A percentile compares a stretch with the other conserved stretches of the same genome.
Evolutionary conservation across 306 rosid species (phyloP).

Genomic region (Purshia tridentata): DNA sequence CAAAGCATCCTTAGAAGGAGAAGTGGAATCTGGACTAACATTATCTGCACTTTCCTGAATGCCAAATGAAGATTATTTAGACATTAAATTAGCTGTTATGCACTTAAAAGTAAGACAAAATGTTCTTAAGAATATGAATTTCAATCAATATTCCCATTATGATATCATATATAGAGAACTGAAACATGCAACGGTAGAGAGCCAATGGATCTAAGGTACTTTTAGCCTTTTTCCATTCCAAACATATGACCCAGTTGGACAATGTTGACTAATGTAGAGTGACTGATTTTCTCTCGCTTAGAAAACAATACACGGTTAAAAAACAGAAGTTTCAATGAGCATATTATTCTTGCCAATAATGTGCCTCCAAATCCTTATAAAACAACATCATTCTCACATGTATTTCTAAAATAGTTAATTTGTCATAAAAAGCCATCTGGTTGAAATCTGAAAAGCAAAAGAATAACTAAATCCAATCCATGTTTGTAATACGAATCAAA

Average conservation of each 20-base stretch:
- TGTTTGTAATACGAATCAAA: constrained; percentile 15
- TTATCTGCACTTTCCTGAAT: constrained; percentile 99
- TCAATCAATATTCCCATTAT: background rate
- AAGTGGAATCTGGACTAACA: constrained; percentile 82
- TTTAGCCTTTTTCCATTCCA: background rate
- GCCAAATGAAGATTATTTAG: constrained; percentile 25
- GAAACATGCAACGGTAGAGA: constrained; percentile 4
- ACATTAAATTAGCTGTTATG: constrained; percentile 5
- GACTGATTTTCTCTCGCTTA: background rate
- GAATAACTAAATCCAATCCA: constrained; percentile 11
- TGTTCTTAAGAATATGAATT: constrained; percentile 15
- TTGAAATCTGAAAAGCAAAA: constrained; percentile 5
- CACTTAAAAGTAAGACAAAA: background rate
- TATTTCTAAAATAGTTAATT: background rate
- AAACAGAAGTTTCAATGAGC: background rate
- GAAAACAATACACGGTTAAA: background rate
- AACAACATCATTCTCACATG: constrained; percentile 19
- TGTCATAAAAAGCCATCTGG: constrained; percentile 8
- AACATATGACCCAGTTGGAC: background rate
- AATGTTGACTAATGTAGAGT: background rate
- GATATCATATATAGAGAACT: background rate
- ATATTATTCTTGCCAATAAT: background rate
- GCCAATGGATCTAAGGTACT: background rate
- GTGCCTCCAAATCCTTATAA: constrained; percentile 1
- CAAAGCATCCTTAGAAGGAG: constrained; percentile 97